Evolutionary conservation across 495 filamentous ascomycete species (phyloP), one percentile per base, ranked within the genome.

Genomic region (Neurospora africana): DNA sequence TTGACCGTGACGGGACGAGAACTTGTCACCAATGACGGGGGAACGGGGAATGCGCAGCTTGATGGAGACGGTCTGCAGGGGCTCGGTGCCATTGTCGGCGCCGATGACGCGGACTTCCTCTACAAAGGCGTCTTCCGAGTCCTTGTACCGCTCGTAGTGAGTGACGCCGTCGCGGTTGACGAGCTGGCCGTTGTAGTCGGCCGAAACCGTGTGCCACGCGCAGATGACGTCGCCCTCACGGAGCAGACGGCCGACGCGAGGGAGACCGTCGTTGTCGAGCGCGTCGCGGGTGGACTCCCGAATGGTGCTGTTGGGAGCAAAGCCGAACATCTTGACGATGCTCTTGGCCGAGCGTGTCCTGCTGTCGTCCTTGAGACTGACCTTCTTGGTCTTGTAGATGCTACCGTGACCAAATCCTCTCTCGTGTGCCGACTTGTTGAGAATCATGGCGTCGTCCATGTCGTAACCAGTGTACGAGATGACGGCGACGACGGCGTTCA

Each of bases 371-470:
- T 91, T 89, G 10, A 98, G 87, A 53, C 89, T 87, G 81, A 93
- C 87, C 74, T 94, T 90, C 82, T 98, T 97, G 40, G 93, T 96
- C 84, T 99, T 99, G 87, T 97, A 98, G 78, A 99, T 92, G 9
- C 93, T 97, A 61, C 95, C 95, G 79, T 98, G 89, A 61, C 92
- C 94, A 78, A 98, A 98, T n/a, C 95, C 95, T 72, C 95, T 91
- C 81, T 99, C 95, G 82, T 98, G 93, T 3, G 95, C 89, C 17
- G 95, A 98, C 80, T 99, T 99, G 85, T 98, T 98, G 77, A 99
- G 86, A 75, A 99, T 98, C 95, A 99, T 99, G 80, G 95, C 95
- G 83, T 99, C 95, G 84, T 99, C 95, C 95, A 99, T 98, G 86
- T 99, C 95, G 80, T 98, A 98, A 61, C 95, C 95, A 7, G 95